Conservation (phyloP, 306 rosid genomes). For the Sicyos edulis region DNA sequence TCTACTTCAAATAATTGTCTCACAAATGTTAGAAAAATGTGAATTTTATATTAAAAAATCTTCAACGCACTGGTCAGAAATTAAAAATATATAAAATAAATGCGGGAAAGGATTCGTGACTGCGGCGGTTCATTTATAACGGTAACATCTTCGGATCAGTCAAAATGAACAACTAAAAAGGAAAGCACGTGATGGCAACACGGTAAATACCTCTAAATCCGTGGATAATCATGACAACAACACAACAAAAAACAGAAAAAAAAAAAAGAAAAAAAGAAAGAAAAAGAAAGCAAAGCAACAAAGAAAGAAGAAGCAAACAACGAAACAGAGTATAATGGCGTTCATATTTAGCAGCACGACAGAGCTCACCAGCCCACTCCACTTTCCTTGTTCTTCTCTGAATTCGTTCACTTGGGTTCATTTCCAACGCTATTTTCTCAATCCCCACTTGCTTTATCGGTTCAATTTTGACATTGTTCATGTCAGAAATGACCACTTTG, state of each 20-base stretch:
- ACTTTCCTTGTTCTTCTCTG: neutral
- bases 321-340: neutral
- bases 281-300: neutral
- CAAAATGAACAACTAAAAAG: neutral
- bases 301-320: neutral
- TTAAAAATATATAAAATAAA: neutral
- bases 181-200: conserved; percentile 19
- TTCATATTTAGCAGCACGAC: neutral
- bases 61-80: neutral
- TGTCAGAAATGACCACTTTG: conserved; percentile 26
- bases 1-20: neutral
- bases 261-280: neutral
- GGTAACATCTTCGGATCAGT: neutral
- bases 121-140: conserved; percentile 20
- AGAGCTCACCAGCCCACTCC: neutral
- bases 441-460: conserved; percentile 13
- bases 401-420: neutral
- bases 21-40: neutral
- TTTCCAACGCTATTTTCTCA: neutral
- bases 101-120: neutral
- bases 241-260: neutral
- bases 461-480: conserved; percentile 33
- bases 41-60: no score
- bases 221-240: neutral
- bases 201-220: neutral